phyloP scores from a whole-genome alignment of 345 rosid genomes.

The Murraya paniculata region DNA sequence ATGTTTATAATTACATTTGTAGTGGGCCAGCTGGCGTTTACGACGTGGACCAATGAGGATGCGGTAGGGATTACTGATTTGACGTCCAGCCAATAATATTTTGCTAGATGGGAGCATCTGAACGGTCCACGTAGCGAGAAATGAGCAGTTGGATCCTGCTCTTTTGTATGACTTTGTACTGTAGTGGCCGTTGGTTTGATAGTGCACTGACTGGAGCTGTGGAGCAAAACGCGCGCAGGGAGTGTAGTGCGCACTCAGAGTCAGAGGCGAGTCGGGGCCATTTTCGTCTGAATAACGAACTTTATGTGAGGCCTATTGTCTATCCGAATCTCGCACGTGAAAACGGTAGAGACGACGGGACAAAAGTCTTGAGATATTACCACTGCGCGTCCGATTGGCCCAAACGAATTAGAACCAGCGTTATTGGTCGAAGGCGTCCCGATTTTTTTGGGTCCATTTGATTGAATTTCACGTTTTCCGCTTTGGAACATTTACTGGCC shows the following conservation, averaged over 20 bases:
- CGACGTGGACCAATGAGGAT: slow-evolving; percentile 41
- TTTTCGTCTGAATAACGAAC: slow-evolving; percentile 5
- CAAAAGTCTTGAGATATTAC: neutral
- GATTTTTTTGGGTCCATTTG: neutral
- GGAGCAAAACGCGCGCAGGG: neutral
- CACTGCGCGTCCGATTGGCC: neutral
- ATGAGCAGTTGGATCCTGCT: slow-evolving; percentile 5
- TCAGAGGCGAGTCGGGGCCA: neutral
- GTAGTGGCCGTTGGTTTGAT: slow-evolving; percentile 10
- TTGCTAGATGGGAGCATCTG: neutral
- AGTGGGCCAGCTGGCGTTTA: slow-evolving; percentile 29
- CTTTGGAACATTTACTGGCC: no score
- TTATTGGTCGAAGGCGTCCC: neutral
- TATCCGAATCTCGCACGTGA: neutral
- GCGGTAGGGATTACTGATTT: slow-evolving; percentile 11
- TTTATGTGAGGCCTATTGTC: neutral
- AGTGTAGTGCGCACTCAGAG: neutral
- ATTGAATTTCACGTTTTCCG: no score
- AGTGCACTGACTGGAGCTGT: neutral
- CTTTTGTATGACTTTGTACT: neutral
- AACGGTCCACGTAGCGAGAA: slow-evolving; percentile 35
- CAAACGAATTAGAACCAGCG: neutral
- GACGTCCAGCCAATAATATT: slow-evolving; percentile 12
- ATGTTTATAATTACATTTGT: neutral
- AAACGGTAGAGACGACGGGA: neutral